Percentiles rank a stretch among this genome's conserved stretches.
Evolutionary conservation across 1,284 basidiomycete species (phyloP).

Genomic region (Abortiporus biennis): DNA sequence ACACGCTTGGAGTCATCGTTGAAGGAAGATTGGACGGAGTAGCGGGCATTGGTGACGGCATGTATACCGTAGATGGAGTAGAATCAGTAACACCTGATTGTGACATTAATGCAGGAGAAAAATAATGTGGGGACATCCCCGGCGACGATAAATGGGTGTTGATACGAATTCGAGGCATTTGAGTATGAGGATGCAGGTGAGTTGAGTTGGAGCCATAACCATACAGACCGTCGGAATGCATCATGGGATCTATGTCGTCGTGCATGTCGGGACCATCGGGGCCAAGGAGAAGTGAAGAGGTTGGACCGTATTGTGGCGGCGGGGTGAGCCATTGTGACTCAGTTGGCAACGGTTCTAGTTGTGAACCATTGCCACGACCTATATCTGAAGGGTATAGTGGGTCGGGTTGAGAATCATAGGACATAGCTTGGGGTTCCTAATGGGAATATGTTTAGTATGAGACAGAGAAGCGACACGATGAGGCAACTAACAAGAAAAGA

Average conservation of each 20-base stretch:
- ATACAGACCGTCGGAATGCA: background rate
- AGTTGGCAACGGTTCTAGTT: no score
- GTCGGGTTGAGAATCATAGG: no score
- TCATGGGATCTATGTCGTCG: conserved; percentile 3
- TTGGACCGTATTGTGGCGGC: background rate
- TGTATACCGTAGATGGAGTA: background rate
- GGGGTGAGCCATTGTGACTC: no score
- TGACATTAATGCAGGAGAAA: no score
- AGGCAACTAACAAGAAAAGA: no score
- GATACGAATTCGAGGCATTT: conserved; percentile 12
- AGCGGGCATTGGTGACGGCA: background rate
- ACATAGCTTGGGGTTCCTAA: no score
- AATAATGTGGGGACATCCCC: no score
- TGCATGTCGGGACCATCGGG: background rate
- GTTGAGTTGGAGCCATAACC: background rate
- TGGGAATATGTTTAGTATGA: no score
- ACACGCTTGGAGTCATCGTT: background rate
- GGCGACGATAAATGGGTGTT: conserved; percentile 7
- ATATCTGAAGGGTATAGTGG: no score
- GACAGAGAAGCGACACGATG: no score
- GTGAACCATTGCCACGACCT: no score
- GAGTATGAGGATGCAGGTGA: background rate
- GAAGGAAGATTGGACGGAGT: background rate
- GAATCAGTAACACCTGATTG: no score
- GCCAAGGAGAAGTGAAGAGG: background rate